Base-by-base conservation (phyloP, 106 monocot species). In the Agapanthus africanus region DNA sequence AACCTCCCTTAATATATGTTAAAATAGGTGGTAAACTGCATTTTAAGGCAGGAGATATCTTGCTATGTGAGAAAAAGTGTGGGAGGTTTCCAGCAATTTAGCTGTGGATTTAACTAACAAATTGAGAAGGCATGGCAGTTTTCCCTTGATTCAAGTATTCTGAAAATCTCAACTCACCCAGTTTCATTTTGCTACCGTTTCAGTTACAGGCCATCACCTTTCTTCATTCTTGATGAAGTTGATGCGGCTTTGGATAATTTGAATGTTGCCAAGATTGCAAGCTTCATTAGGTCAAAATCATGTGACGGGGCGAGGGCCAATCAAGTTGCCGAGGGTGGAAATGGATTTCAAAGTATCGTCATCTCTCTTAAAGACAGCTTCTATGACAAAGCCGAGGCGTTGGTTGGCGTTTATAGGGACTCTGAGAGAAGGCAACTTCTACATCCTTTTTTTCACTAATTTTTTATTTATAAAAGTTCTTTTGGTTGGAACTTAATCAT, bases 211-310 rank as follows among this genome's bases (percentile, higher is more conserved):
- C 99, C 99, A 40, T 99, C 99, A 39, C 93, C 99, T 31, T 99
- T 99, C 73, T 99, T 99, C 62, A 99, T 99, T 68, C 74, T 99
- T 65, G 99, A 99, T 63, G 99, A 99, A 75, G 99, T 99, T 31
- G 99, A 99, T 78, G 99, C 99, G 1, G 99, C 99, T 15, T 72
- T 99, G 63, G 99, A 99, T 75, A 99, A 99, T 73, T 66, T 99
- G 71, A 93, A 99, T 64, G 99, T 99, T 9, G 86, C 99, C 9
- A 99, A 99, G 78, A 89, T 99, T 74, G 92, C 99, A 44, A 78
- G 78, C 9, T 99, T 99, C 59, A 99, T 99, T 52, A 73, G 90
- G 65, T 85, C 85, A 26, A 99, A 93, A 75, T 99, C 99, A 52
- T 93, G 93, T 30, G 70, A 76, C 25, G 78, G 69, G 22, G 70